These are phyloP conservation scores for Cytauxzoon felis DNA, from an alignment of 169 alveolate species.

Conservation along the genomic window DNA sequence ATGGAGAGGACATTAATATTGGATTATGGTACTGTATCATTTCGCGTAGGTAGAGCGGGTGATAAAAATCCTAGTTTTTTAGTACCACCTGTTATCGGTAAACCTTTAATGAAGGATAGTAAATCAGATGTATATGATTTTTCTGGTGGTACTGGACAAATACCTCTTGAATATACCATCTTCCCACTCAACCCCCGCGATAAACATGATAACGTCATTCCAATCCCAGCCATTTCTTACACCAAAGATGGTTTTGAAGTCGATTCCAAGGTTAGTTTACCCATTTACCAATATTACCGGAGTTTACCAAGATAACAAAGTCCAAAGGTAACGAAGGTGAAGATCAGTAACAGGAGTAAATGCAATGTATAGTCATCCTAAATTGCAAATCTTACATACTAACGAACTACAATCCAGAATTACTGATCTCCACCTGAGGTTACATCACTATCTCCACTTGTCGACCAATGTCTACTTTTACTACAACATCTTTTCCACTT, in stretches of 20 bases:
- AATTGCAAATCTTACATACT: no score
- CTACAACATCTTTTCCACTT: no score
- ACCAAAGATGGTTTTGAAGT: conserved; percentile 54
- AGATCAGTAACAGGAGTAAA: no score
- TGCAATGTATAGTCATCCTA: no score
- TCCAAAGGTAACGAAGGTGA: no score
- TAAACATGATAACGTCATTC: conserved; percentile 67
- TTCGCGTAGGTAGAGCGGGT: conserved; percentile 68
- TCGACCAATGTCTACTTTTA: no score
- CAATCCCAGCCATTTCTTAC: conserved; percentile 64
- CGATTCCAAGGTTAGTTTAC: neutral
- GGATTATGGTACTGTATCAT: conserved; percentile 68
- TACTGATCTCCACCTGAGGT: no score
- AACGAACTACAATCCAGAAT: no score
- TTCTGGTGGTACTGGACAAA: conserved; percentile 28
- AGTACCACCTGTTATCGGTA: conserved; percentile 64
- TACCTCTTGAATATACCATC: conserved; percentile 65
- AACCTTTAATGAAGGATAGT: conserved; percentile 40
- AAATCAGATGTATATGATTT: conserved; percentile 42
- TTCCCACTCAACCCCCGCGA: conserved; percentile 71
- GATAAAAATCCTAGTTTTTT: conserved; percentile 66
- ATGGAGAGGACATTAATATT: conserved; percentile 57
- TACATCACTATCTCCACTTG: no score
- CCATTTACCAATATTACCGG: no score
- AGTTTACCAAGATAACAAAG: no score